Evolutionary conservation across 371 early-diverging fungal genomes (phyloP), one percentile per base, ranked within the genome.

Genomic region (Thermomucor indicae-seudaticae): DNA sequence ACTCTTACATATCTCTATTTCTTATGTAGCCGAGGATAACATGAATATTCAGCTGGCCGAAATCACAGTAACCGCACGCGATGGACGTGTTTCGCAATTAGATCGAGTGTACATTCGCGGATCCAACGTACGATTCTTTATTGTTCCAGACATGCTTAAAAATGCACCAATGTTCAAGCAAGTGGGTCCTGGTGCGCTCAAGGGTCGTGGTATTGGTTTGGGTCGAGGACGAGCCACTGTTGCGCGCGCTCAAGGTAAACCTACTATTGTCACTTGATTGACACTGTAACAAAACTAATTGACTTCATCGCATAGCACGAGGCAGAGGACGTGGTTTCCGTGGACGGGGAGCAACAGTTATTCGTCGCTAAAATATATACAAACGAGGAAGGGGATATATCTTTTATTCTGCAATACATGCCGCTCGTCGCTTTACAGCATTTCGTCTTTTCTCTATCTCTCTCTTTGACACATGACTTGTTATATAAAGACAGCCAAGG

Each of bases 51-150:
- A 95, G 72, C 78, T 99, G 56, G 81, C 75, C 60, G 92, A 95
- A 55, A 92, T 97, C 53, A 91, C 90, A 29, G 90, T 93, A 37
- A 95, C 96, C 3, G 85, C 83, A 53, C 85, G 95, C 40, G 95
- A 96, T 67, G 97, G 97, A 28, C 83, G 89, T 53, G 85, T 89
- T 42, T 78, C 87, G 49, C 91, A 93, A 57, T 78, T 96, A 63
- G 95, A 96, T 67, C 96, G 95, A 71, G 93, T 95, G 35, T 96
- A 92, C 58, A 87, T 97, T 65, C 90, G 99, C 52, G 99, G 99
- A 29, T 92, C 95, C 35, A 92, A 92, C 65, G 87, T 97, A 49
- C 86, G 95, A 42, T 96, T 92, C 75, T 90, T 99, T 59, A 86
- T 97, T 47, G 93, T 97, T 14, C 98, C 98, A 24, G 97, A 97